Evolutionary conservation across 1,284 basidiomycete species (phyloP).

Genomic region (Irpex sp.): DNA sequence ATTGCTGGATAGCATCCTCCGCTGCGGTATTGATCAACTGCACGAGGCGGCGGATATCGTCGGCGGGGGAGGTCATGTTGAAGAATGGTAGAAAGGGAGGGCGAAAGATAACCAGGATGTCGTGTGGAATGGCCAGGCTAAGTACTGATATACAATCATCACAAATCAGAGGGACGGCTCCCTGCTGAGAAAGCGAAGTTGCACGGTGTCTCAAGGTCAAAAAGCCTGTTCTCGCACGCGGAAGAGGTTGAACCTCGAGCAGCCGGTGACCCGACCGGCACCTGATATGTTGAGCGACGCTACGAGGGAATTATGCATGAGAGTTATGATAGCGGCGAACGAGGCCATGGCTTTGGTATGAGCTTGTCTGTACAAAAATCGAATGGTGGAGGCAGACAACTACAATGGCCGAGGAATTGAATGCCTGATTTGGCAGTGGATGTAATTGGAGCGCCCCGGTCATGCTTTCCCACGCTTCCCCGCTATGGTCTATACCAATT

Average conservation of each 20-base stretch:
- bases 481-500: neutral
- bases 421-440: neutral
- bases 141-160: neutral
- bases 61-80: neutral
- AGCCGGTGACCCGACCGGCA: neutral
- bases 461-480: neutral
- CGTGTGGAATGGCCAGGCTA: neutral
- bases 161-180: neutral
- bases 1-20: neutral
- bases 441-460: neutral
- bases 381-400: neutral
- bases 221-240: neutral
- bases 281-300: neutral
- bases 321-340: neutral
- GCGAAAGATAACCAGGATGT: neutral
- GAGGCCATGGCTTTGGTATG: neutral
- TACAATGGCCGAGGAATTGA: neutral
- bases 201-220: neutral
- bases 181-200: neutral
- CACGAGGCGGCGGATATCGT: neutral
- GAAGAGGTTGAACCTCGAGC: neutral
- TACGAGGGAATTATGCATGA: neutral
- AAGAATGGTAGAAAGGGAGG: neutral
- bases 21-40: neutral
- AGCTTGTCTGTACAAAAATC: neutral